phyloP scores from a whole-genome alignment of 208 protist species.

The Naegleria gruberi region DNA sequence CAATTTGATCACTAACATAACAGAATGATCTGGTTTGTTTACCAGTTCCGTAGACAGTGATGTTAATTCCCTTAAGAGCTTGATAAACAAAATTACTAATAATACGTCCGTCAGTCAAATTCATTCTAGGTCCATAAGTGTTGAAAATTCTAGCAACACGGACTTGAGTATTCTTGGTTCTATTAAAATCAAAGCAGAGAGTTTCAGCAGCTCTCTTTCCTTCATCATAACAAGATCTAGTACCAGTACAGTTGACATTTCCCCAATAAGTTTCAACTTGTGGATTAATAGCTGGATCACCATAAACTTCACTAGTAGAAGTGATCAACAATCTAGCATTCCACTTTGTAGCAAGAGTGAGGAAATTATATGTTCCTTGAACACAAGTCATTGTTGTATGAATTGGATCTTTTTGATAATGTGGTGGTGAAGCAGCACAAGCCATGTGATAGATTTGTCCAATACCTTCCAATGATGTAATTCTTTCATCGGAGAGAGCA shows the following conservation, averaged over 20 bases:
- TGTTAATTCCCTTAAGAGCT: slow-evolving; percentile 54
- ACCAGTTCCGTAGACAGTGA: slow-evolving; percentile 83
- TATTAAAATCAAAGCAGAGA: slow-evolving; percentile 73
- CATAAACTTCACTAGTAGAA: slow-evolving; percentile 88
- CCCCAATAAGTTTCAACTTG: slow-evolving; percentile 78
- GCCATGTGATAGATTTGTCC: slow-evolving; percentile 86
- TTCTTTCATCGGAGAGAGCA: slow-evolving; percentile 37
- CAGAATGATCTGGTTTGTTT: slow-evolving; percentile 76
- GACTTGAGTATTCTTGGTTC: slow-evolving; percentile 55
- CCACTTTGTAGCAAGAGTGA: slow-evolving; percentile 66
- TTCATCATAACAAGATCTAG: slow-evolving; percentile 88
- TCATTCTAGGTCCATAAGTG: slow-evolving; percentile 89
- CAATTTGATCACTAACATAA: slow-evolving; percentile 62
- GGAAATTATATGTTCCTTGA: slow-evolving; percentile 79
- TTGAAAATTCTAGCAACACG: slow-evolving; percentile 90
- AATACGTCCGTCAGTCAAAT: slow-evolving; percentile 82
- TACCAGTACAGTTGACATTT: slow-evolving; percentile 73
- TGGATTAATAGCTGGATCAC: slow-evolving; percentile 72
- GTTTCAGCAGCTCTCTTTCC: slow-evolving; percentile 86
- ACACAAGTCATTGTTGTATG: slow-evolving; percentile 82
- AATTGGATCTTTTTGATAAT: slow-evolving; percentile 79
- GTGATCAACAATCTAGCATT: slow-evolving; percentile 64
- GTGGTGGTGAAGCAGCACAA: slow-evolving; percentile 75
- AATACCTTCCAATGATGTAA: slow-evolving; percentile 37
- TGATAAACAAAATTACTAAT: slow-evolving; percentile 87